phyloP scores from a whole-genome alignment of 805 yeast species.

The Hanseniaspora taiwanica region DNA sequence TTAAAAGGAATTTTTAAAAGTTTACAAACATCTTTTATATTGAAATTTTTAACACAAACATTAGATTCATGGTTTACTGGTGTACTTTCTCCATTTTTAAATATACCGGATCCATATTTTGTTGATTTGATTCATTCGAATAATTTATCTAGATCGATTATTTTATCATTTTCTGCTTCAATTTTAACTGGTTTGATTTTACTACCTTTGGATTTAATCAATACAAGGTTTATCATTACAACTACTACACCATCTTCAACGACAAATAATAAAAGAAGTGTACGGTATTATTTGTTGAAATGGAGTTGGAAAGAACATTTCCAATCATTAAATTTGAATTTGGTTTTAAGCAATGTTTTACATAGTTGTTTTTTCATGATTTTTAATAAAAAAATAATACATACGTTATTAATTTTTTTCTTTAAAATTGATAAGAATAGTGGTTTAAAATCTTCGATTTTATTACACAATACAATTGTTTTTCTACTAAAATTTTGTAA shows the following conservation, averaged over 20 bases:
- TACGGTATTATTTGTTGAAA: slow-evolving; percentile 49
- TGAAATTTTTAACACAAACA: slow-evolving; percentile 60
- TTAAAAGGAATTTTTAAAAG: slow-evolving; percentile 62
- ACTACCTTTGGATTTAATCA: slow-evolving; percentile 71
- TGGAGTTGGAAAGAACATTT: slow-evolving; percentile 27
- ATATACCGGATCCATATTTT: slow-evolving; percentile 80
- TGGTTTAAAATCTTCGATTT: slow-evolving; percentile 29
- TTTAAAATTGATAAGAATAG: slow-evolving; percentile 55
- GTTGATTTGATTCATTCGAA: slow-evolving; percentile 72
- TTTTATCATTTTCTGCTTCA: slow-evolving; percentile 57
- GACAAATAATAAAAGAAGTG: slow-evolving; percentile 38
- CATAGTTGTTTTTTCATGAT: slow-evolving; percentile 48
- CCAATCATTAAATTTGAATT: slow-evolving; percentile 40
- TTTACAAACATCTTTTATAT: slow-evolving; percentile 64
- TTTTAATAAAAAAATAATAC: slow-evolving; percentile 46
- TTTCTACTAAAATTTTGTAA: slow-evolving; percentile 53
- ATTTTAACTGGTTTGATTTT: slow-evolving; percentile 58
- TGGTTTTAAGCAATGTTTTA: slow-evolving; percentile 55
- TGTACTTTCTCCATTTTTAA: slow-evolving; percentile 63
- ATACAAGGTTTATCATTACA: slow-evolving; percentile 65
- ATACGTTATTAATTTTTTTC: slow-evolving; percentile 44
- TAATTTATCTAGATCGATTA: slow-evolving; percentile 55
- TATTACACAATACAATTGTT: slow-evolving; percentile 42
- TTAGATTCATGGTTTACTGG: slow-evolving; percentile 90
- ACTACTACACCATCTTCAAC: slow-evolving; percentile 2